Conservation (phyloP, 2,329 filamentous ascomycete genomes). For the Phoma sp. region DNA sequence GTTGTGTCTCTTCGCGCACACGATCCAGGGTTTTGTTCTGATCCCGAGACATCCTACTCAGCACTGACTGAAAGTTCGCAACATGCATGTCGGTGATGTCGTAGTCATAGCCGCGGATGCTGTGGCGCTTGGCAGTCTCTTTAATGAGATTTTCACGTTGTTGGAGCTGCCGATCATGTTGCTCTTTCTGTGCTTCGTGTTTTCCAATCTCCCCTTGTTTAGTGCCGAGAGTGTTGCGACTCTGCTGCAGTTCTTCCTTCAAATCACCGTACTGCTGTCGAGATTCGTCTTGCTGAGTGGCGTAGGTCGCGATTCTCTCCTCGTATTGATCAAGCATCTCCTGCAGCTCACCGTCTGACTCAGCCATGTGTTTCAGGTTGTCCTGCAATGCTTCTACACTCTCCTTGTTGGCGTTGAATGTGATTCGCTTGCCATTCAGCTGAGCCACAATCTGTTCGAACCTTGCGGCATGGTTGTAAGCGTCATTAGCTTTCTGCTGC, state of each 20-base stretch:
- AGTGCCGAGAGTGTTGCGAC: constrained; percentile 50
- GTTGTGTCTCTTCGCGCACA: constrained; percentile 72
- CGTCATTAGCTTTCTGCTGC: constrained; percentile 63
- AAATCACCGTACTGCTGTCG: constrained; percentile 70
- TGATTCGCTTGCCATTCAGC: constrained; percentile 76
- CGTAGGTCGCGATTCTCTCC: constrained; percentile 70
- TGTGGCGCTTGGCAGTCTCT: constrained; percentile 76
- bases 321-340: constrained; percentile 78
- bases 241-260: constrained; percentile 56
- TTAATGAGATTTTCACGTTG: constrained; percentile 76
- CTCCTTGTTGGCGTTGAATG: constrained; percentile 71
- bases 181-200: constrained; percentile 83
- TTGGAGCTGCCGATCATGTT: constrained; percentile 79
- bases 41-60: constrained; percentile 76
- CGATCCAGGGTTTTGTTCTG: constrained; percentile 80
- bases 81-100: constrained; percentile 77
- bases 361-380: constrained; percentile 76
- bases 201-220: constrained; percentile 72
- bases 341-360: constrained; percentile 78
- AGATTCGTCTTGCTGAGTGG: constrained; percentile 67
- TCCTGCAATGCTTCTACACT: constrained; percentile 72
- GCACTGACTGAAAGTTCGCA: constrained; percentile 75
- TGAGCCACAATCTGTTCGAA: constrained; percentile 77
- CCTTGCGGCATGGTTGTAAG: constrained; percentile 73
- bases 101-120: constrained; percentile 83